Conservation (phyloP, 768 basidiomycete genomes). For the Tubosaeta brunneosetosa region DNA sequence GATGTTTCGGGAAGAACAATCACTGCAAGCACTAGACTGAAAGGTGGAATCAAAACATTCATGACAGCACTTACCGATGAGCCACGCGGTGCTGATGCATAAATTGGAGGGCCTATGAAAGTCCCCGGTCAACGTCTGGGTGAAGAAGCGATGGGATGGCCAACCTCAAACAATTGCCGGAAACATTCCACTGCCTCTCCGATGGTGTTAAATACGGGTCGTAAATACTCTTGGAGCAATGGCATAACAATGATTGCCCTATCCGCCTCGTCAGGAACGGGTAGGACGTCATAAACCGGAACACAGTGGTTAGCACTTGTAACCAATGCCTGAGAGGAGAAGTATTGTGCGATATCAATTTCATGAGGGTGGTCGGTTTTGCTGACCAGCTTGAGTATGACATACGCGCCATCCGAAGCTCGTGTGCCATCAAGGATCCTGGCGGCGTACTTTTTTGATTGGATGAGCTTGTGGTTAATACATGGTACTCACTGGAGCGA, state of each 20-base stretch:
- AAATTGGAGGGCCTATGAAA: constrained; percentile 20
- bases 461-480: constrained; percentile 2
- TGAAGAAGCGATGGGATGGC: not conserved
- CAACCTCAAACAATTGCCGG: constrained; percentile 30
- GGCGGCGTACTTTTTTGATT: constrained; percentile 10
- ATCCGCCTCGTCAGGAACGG: constrained; percentile 6
- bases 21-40: constrained; percentile 22
- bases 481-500: too few species aligned
- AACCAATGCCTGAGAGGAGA: not conserved
- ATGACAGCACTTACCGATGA: constrained; percentile 4
- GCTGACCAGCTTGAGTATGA: constrained; percentile 30
- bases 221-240: constrained; percentile 22
- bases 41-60: too few species aligned
- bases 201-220: constrained; percentile 25
- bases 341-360: constrained; percentile 25
- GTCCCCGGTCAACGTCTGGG: too few species aligned
- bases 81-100: constrained; percentile 21
- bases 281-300: constrained; percentile 25
- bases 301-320: constrained; percentile 32
- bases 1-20: constrained; percentile 29
- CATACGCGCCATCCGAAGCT: constrained; percentile 21
- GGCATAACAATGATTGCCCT: constrained; percentile 32
- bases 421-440: constrained; percentile 29
- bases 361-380: constrained; percentile 23
- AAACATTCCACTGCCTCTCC: constrained; percentile 23